These are phyloP conservation scores for Notholithocarpus densiflorus DNA, from an alignment of 306 rosid species.

Conservation along the genomic window DNA sequence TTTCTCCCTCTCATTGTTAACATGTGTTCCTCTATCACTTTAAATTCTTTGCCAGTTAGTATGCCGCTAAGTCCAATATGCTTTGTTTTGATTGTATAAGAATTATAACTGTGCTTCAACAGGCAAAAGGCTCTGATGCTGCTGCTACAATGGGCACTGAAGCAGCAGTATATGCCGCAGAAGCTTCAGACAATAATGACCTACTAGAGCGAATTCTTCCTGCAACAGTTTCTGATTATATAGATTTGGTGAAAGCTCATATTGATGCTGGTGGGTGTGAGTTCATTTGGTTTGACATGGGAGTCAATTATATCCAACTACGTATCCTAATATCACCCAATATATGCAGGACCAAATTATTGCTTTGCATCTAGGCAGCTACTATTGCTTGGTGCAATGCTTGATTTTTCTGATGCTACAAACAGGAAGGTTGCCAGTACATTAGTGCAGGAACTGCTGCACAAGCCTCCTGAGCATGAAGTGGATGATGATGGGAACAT, in stretches of 20 bases:
- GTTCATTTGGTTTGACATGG: conserved; percentile 20
- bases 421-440: conserved; percentile 73
- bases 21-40: too few relatives aligned
- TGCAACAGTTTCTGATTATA: conserved; percentile 67
- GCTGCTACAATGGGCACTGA: conserved; percentile 89
- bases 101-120: conserved; percentile 24
- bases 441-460: conserved; percentile 79
- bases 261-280: conserved; percentile 57
- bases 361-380: conserved; percentile 85
- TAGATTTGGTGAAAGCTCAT: conserved; percentile 80
- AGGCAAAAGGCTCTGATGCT: conserved; percentile 94
- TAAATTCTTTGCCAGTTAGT: too few relatives aligned
- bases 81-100: conserved; percentile 9
- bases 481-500: conserved; percentile 69
- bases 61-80: neutral
- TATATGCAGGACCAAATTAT: conserved; percentile 59
- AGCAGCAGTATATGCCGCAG: conserved; percentile 94
- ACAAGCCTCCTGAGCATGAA: conserved; percentile 82
- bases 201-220: conserved; percentile 87
- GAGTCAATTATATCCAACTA: neutral
- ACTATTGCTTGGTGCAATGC: conserved; percentile 82
- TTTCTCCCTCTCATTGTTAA: too few relatives aligned
- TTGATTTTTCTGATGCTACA: conserved; percentile 83
- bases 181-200: conserved; percentile 86
- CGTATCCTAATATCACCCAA: conserved; percentile 9